These are phyloP conservation scores for Rossbeevera mucosa DNA, from an alignment of 768 basidiomycete genomes.

Conservation along the genomic window DNA sequence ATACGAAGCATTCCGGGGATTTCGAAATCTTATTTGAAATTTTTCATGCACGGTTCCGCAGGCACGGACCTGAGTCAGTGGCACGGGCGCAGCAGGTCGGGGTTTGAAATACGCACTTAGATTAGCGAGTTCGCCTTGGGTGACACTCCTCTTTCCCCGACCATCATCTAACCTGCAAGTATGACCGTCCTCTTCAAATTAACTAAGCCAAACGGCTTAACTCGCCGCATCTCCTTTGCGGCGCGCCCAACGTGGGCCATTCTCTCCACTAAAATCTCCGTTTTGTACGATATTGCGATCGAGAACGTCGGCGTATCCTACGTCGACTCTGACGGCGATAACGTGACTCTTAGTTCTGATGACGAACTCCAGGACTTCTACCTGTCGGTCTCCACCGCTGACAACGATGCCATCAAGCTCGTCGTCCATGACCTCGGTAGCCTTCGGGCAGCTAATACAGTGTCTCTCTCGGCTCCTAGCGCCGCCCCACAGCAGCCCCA, in stretches of 20 bases:
- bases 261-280: slow-evolving; percentile 51
- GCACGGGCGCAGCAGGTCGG: slow-evolving; percentile 36
- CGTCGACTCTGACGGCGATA: slow-evolving; percentile 66
- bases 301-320: slow-evolving; percentile 66
- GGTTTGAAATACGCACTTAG: slow-evolving; percentile 37
- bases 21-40: not conserved
- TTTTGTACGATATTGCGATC: slow-evolving; percentile 52
- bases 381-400: slow-evolving; percentile 26
- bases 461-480: slow-evolving; percentile 31
- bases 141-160: slow-evolving; percentile 12
- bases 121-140: slow-evolving; percentile 2
- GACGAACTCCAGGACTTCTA: slow-evolving; percentile 78
- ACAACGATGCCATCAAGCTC: slow-evolving; percentile 47
- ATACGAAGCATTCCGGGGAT: not conserved
- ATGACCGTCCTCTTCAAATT: slow-evolving; percentile 61
- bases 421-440: slow-evolving; percentile 53
- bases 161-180: slow-evolving; percentile 33
- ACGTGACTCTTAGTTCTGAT: slow-evolving; percentile 71
- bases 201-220: slow-evolving; percentile 48
- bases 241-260: slow-evolving; percentile 50
- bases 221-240: slow-evolving; percentile 55
- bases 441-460: slow-evolving; percentile 31
- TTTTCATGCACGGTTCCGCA: slow-evolving; percentile 1
- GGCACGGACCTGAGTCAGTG: not conserved
- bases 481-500: slow-evolving; percentile 31